Percentiles rank a stretch among this genome's conserved stretches.
These are phyloP conservation scores for Mycothermus thermophilus DNA, from an alignment of 495 filamentous ascomycete genomes.

Conservation along the genomic window DNA sequence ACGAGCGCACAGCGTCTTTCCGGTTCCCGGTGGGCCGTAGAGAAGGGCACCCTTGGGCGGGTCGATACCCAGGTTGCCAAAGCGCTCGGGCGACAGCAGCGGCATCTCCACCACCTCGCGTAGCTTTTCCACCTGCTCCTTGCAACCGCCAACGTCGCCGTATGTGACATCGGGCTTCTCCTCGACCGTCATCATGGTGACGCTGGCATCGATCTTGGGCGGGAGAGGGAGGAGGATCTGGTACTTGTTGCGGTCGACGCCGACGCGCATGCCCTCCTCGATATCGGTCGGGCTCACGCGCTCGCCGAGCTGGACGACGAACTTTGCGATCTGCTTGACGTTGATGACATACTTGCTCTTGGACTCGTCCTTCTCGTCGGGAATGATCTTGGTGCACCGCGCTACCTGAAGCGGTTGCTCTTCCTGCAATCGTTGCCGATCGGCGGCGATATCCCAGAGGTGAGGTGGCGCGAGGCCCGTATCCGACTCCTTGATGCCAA, in stretches of 20 bases:
- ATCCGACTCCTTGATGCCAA: conserved; percentile 85
- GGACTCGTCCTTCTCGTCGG: conserved; percentile 87
- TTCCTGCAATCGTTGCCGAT: conserved; percentile 94
- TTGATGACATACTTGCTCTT: conserved; percentile 99
- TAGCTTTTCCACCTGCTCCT: conserved; percentile 98
- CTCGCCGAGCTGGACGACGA: conserved; percentile 95
- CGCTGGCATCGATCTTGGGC: conserved; percentile 95
- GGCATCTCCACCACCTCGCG: conserved; percentile 98
- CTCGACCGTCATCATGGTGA: conserved; percentile 99
- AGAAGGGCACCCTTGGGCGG: conserved; percentile 94
- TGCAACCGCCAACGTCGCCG: conserved; percentile 96
- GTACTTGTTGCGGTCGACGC: conserved; percentile 97
- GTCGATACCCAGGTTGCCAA: conserved; percentile 94
- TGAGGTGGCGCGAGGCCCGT: conserved; percentile 95
- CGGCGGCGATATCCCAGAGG: conserved; percentile 95
- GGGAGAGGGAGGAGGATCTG: conserved; percentile 95
- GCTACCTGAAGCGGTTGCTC: conserved; percentile 97
- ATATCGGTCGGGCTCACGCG: conserved; percentile 97
- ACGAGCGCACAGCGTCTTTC: conserved; percentile 94
- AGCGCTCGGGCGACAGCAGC: conserved; percentile 86
- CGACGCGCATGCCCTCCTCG: conserved; percentile 96
- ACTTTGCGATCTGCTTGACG: conserved; percentile 99
- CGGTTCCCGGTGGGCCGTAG: conserved; percentile 93
- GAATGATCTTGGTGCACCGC: conserved; percentile 97
- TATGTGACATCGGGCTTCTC: conserved; percentile 99